Conservation (phyloP, 169 alveolate genomes). For the Cryptosporidium viatorum region DNA sequence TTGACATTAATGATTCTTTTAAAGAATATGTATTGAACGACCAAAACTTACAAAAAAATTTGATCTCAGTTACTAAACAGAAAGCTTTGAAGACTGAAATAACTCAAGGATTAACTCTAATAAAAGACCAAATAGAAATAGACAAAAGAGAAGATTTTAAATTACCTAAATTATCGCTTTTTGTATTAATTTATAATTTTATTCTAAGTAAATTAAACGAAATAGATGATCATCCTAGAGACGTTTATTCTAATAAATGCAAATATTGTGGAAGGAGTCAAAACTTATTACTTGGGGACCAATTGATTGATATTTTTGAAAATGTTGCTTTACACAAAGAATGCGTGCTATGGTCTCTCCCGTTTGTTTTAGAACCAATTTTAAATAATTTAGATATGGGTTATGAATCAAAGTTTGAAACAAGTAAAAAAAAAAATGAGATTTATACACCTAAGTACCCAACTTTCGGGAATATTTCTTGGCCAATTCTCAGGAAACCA, state of each 20-base stretch:
- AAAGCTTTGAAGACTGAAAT: slow-evolving; percentile 20
- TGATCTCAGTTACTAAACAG: neutral
- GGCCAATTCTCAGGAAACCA: slow-evolving; percentile 63
- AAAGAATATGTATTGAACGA: neutral
- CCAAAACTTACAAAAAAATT: neutral
- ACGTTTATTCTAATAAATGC: neutral
- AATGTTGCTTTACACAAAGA: slow-evolving; percentile 39
- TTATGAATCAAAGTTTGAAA: slow-evolving; percentile 63
- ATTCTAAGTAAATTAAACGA: neutral
- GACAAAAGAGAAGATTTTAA: neutral
- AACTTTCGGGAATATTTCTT: slow-evolving; percentile 35
- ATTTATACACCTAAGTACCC: slow-evolving; percentile 21
- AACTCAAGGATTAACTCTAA: slow-evolving; percentile 17
- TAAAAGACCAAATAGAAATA: slow-evolving; percentile 27
- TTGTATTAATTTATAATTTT: slow-evolving; percentile 7
- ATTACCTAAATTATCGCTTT: slow-evolving; percentile 9
- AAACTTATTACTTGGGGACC: slow-evolving; percentile 36
- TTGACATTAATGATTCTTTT: slow-evolving; percentile 34
- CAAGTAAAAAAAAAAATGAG: slow-evolving; percentile 9
- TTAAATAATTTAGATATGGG: slow-evolving; percentile 62
- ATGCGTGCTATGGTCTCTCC: slow-evolving; percentile 70
- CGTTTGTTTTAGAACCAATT: slow-evolving; percentile 59
- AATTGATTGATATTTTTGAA: neutral
- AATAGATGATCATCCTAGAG: neutral
- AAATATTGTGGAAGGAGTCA: slow-evolving; percentile 11